A percentile compares a stretch with the other conserved stretches of the same genome.
These are phyloP conservation scores for Cucurbita ficifolia DNA, from an alignment of 306 rosid species.

Conservation along the genomic window DNA sequence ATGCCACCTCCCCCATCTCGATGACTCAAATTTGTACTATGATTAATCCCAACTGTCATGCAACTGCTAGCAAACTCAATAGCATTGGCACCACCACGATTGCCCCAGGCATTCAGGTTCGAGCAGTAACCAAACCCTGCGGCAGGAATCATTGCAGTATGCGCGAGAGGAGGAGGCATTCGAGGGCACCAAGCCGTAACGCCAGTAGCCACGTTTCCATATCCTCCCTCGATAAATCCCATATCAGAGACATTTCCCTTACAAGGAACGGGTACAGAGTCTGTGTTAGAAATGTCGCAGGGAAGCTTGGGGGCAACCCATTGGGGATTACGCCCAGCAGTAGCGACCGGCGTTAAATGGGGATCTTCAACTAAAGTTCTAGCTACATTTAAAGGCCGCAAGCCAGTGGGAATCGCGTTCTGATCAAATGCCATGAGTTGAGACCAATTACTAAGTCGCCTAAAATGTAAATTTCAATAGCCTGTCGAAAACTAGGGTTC, in stretches of 20 bases:
- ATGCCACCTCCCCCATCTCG: conserved; percentile 15
- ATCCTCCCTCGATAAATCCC: conserved; percentile 38
- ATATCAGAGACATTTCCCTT: conserved; percentile 27
- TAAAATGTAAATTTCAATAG: neutral
- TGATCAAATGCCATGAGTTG: conserved; percentile 68
- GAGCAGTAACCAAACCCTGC: conserved; percentile 27
- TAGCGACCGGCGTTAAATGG: conserved; percentile 24
- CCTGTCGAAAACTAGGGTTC: neutral
- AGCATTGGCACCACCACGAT: conserved; percentile 26
- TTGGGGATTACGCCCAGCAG: conserved; percentile 18
- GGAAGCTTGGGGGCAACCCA: conserved; percentile 22
- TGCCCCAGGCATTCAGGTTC: conserved; percentile 20
- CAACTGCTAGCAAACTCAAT: conserved; percentile 25
- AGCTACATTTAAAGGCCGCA: conserved; percentile 47
- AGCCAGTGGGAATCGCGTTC: conserved; percentile 37
- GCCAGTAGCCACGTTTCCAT: conserved; percentile 41
- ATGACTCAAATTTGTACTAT: conserved; percentile 29
- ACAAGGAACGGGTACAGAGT: conserved; percentile 30
- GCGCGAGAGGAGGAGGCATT: conserved; percentile 23
- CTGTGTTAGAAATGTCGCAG: conserved; percentile 21
- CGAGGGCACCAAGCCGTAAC: conserved; percentile 43
- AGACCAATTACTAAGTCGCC: neutral
- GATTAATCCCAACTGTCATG: conserved; percentile 16
- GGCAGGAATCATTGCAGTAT: conserved; percentile 30
- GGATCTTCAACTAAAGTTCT: conserved; percentile 45